Base-by-base conservation (phyloP, 1,284 basidiomycete species). In the Papiliotrema laurentii region DNA sequence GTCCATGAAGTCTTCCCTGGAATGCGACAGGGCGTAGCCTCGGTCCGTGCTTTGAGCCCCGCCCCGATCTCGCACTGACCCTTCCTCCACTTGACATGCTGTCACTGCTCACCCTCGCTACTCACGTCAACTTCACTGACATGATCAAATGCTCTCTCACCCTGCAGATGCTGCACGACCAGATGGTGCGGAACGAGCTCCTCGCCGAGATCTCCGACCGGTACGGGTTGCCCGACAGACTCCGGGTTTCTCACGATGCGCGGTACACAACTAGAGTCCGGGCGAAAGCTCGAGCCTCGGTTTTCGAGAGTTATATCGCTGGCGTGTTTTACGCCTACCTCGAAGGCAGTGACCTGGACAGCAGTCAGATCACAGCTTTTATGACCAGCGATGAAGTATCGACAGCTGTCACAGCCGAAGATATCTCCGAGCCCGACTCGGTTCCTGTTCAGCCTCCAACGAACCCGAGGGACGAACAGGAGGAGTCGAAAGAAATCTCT, bases 301-400 rank as follows among this genome's bases (percentile, higher is more conserved):
- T 63, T 4, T 66, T 71, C 43, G 67, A 71, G 47, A 61, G 63
- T 10, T 71, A 64, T 46, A 55, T 68, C 25, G 67, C 67, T 7
- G 64, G 57, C 9, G 51, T 67, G 16, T 71, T 58, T 45, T 68
- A 66, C 40, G 59, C 61, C 31, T 58, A 50, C 38, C 7, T 14
- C 45, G 28, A 9, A 31, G 22, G 22, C 27, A 18, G 7, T 16
- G 25, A 11, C 25, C 21, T 9, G 28, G 26, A 28, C 34, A 33
- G 2, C 25, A 35, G 24, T 31, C 27, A 3, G 24, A 31, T n/a
- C 42, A 51, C 18, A 26, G 13, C 1, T 36, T 21, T 26, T 18
- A 49, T 4, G 37, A 41, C 19, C 16, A 41, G 28, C 22, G 19
- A n/a, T 11, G 30, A 16, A 16, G 19, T n/a, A 39, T 21, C 33